Base-by-base conservation (phyloP, 192 early-diverging fungal species). In the Mortierella alpina region DNA sequence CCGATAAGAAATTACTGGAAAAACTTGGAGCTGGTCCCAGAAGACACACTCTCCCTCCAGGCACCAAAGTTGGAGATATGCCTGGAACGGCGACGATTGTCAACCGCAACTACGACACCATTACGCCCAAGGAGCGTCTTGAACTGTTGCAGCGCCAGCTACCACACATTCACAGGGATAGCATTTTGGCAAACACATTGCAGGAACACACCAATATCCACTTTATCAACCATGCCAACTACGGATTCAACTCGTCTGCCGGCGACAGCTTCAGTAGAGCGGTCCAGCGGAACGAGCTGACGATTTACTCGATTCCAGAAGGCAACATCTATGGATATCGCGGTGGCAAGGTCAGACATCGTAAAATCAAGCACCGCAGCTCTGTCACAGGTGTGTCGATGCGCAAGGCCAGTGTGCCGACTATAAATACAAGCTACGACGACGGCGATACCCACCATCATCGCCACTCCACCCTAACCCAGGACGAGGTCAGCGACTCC, bases 11-110 rank as follows among this genome's bases (percentile, higher is more conserved):
- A 59, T 4, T 15, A 10, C 10, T 57, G 50, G 11, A 4, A 8
- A 4, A 45, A 2, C 12, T 66, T 14, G 64, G 72, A 31, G 64
- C 56, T 7, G 58, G 58, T 7, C 49, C 55, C 15, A 53, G 72
- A 50, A 45, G 72, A 66, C 64, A 74, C 49, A 74, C 72, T 7
- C 42, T 74, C 5, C 72, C 72, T 3, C 63, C 64, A 7, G 64
- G 64, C 5, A 74, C 64, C 56, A 60, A 41, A 18, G 58, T 74
- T 15, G 72, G 72, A 0, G 72, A 66, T 46, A 14, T 47, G 1
- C 64, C 64, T 0, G 72, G 72, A 14, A 67, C 72, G 1, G 57
- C 72, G 2, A 66, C 72, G 5, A 74, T 74, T 53, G 47, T 59
- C 50, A 67, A 66, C 50, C 56, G 47, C 44, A 74, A 74, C 48